Evolutionary conservation across 2,329 filamentous ascomycete genomes (phyloP).

Genomic region (Sporothrix globosa): DNA sequence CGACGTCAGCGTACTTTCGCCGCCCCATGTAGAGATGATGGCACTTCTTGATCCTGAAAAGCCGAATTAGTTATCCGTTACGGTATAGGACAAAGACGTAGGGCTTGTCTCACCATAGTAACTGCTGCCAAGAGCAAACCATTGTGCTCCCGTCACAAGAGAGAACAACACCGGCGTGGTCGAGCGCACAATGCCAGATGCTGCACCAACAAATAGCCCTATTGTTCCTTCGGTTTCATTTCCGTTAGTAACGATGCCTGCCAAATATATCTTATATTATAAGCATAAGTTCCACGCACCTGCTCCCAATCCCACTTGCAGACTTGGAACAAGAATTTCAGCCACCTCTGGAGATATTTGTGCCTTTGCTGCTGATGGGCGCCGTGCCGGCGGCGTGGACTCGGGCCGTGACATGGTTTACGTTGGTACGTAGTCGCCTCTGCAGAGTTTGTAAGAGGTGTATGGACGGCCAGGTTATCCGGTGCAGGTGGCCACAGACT

Average conservation of each 20-base stretch:
- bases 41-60: constrained; percentile 39
- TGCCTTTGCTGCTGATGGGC: constrained; percentile 27
- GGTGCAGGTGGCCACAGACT: not conserved
- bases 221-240: constrained; percentile 52
- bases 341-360: constrained; percentile 50
- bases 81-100: not conserved
- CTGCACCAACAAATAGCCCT: constrained; percentile 67
- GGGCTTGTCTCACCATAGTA: constrained; percentile 67
- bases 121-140: constrained; percentile 74
- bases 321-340: constrained; percentile 54
- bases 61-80: not conserved
- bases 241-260: not conserved
- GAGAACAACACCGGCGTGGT: constrained; percentile 71
- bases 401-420: constrained; percentile 28
- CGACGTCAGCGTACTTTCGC: constrained; percentile 56
- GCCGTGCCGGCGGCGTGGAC: constrained; percentile 21
- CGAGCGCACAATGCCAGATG: constrained; percentile 71
- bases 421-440: not conserved
- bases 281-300: constrained; percentile 48
- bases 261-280: not conserved
- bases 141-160: constrained; percentile 73
- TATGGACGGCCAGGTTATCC: not conserved
- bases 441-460: not conserved
- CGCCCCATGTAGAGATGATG: constrained; percentile 53
- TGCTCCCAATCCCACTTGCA: constrained; percentile 62